Evolutionary conservation across 345 rosid species (phyloP), one percentile per base, ranked within the genome.

Genomic region (Dipteronia dyeriana): DNA sequence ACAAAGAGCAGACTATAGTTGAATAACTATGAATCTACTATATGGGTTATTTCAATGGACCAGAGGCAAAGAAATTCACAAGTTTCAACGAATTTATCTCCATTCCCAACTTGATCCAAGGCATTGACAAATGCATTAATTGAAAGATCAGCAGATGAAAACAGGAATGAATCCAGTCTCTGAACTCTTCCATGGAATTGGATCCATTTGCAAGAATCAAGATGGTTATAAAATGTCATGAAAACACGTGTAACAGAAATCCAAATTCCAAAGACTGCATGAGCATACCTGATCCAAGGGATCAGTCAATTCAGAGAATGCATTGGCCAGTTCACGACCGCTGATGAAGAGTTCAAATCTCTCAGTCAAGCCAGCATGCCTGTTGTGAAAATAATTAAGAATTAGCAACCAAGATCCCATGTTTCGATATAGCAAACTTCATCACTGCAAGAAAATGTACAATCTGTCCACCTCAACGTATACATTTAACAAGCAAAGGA

Each of bases 291-390:
- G 99, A 75, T 96, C 99, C 80, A 87, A 64, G 8, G 98, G 99
- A 87, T 96, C 98, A 54, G 98, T 96, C 81, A 92, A 80, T 85
- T 93, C 99, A 64, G 97, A 93, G 77, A 96, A 96, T 82, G 97
- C 98, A 74, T 96, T 96, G 69, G 98, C 99, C 87, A 93, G 79
- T 85, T 96, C 99, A 59, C 97, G 97, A 71, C 99, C 97, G 34
- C 97, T 92, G 11, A 96, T 90, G 85, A 96, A 96, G 73, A 96
- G 94, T 86, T 96, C 97, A 78, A 96, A 96, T 86, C 97, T 91
- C 86, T 93, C 99, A 14, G 97, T 91, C 90, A 96, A 90, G 78
- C 97, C 88, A 78, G 79, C 79, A 73, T 69, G 81, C 75, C 97
- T 93, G 76, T 65, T 75, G 66, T 66, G 70, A 53, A 75, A 77